These are phyloP conservation scores for Penicillium antarcticum DNA, from an alignment of 495 filamentous ascomycete genomes.

Conservation along the genomic window DNA sequence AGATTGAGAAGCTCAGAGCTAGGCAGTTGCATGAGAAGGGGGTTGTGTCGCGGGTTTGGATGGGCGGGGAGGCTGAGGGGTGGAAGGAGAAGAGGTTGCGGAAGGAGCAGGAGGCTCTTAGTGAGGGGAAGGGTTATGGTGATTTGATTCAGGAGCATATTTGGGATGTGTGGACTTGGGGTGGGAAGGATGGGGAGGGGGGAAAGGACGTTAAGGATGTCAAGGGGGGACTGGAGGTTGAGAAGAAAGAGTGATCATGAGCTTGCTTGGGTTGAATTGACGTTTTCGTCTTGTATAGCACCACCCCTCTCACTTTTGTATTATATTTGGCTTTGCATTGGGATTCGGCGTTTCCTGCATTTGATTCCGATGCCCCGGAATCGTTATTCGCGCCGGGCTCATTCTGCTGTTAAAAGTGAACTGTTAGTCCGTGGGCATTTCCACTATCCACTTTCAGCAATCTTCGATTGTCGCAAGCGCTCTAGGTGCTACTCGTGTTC, in stretches of 20 bases:
- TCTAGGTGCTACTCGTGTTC: too few species aligned
- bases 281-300: neutral
- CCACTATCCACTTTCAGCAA: too few species aligned
- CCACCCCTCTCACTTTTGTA: conserved; percentile 4
- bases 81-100: conserved; percentile 71
- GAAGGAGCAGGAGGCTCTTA: conserved; percentile 69
- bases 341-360: conserved; percentile 15
- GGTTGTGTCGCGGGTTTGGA: conserved; percentile 57
- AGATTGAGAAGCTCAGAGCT: conserved; percentile 41
- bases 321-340: conserved; percentile 15
- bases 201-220: conserved; percentile 15
- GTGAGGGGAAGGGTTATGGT: conserved; percentile 76
- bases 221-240: conserved; percentile 10
- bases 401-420: neutral
- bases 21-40: conserved; percentile 34
- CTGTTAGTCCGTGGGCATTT: neutral
- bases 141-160: conserved; percentile 82
- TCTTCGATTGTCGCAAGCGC: too few species aligned
- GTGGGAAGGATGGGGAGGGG: conserved; percentile 29
- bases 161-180: conserved; percentile 73
- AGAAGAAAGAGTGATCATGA: conserved; percentile 1
- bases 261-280: neutral
- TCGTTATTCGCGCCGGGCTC: neutral
- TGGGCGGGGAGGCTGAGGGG: conserved; percentile 58
- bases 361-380: conserved; percentile 1